Percentiles rank a stretch among this genome's conserved stretches.
Evolutionary conservation across 305 asterid genomes (phyloP).

Genomic region (Plantago lanceolata): DNA sequence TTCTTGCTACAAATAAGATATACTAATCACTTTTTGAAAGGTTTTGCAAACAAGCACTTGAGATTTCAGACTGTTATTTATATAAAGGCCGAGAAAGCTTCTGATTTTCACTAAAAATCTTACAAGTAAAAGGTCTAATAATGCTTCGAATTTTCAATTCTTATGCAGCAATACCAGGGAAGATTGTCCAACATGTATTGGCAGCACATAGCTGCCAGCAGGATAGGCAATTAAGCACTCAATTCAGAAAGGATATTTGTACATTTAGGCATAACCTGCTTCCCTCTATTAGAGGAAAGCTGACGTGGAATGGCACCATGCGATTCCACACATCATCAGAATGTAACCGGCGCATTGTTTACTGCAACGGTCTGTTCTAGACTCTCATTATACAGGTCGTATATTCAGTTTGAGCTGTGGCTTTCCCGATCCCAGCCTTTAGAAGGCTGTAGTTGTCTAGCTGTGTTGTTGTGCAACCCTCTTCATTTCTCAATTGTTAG

Average conservation of each 20-base stretch:
- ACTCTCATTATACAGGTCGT: constrained; percentile 74
- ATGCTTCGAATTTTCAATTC: constrained; percentile 50
- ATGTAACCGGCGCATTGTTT: constrained; percentile 62
- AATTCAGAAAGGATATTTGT: constrained; percentile 55
- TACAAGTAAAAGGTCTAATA: constrained; percentile 37
- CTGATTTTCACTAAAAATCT: constrained; percentile 30
- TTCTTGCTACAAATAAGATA: neutral
- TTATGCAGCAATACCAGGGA: constrained; percentile 93
- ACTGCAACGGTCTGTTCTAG: constrained; percentile 99
- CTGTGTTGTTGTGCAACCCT: constrained; percentile 25
- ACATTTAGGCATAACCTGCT: constrained; percentile 58
- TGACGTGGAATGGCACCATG: constrained; percentile 80
- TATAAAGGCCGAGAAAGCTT: constrained; percentile 20
- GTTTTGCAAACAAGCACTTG: neutral
- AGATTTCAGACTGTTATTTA: constrained; percentile 15
- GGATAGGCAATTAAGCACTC: constrained; percentile 76
- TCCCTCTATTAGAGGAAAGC: constrained; percentile 57
- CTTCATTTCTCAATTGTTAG: constrained; percentile 8
- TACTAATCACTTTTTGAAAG: no score
- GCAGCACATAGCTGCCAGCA: constrained; percentile 97
- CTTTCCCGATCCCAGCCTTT: constrained; percentile 31
- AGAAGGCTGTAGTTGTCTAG: constrained; percentile 33
- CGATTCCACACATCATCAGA: constrained; percentile 58
- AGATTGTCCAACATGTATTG: constrained; percentile 82
- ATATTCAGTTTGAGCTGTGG: constrained; percentile 50